A percentile compares a stretch with the other conserved stretches of the same genome.
These are phyloP conservation scores for Penicillium argentinense DNA, from an alignment of 495 filamentous ascomycete species.

Conservation along the genomic window DNA sequence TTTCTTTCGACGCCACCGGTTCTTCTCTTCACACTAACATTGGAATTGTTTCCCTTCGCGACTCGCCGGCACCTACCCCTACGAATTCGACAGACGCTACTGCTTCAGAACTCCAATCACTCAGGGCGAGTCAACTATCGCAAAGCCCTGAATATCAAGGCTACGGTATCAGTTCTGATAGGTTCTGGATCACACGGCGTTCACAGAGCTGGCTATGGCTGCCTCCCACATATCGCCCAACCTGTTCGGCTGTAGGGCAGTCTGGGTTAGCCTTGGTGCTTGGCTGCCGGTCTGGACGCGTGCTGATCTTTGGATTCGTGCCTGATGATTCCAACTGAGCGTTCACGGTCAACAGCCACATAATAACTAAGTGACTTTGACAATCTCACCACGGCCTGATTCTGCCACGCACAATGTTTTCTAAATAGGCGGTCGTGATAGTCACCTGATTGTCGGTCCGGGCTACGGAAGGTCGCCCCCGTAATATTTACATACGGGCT, in stretches of 20 bases:
- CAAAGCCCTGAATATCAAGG: not conserved
- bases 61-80: not conserved
- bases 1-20: not conserved
- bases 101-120: not conserved
- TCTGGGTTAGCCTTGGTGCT: not conserved
- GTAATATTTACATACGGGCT: not conserved
- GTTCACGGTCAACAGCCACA: not conserved
- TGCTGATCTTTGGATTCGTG: not conserved
- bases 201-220: not conserved
- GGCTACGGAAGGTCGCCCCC: not conserved
- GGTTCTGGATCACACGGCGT: not conserved
- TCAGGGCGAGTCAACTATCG: not conserved
- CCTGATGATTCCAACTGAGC: slow-evolving; percentile 1
- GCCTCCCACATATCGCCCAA: not conserved
- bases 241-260: not conserved
- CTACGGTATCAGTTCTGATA: slow-evolving; percentile 13
- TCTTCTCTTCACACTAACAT: not conserved
- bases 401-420: not conserved
- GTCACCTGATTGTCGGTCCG: not conserved
- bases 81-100: not conserved
- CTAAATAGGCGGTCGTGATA: not conserved
- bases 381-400: no score
- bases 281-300: not conserved
- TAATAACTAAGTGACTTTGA: no score
- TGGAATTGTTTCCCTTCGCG: slow-evolving; percentile 1